phyloP scores from a whole-genome alignment of 2,329 filamentous ascomycete species.

The Arthrobotrys sinensis region DNA sequence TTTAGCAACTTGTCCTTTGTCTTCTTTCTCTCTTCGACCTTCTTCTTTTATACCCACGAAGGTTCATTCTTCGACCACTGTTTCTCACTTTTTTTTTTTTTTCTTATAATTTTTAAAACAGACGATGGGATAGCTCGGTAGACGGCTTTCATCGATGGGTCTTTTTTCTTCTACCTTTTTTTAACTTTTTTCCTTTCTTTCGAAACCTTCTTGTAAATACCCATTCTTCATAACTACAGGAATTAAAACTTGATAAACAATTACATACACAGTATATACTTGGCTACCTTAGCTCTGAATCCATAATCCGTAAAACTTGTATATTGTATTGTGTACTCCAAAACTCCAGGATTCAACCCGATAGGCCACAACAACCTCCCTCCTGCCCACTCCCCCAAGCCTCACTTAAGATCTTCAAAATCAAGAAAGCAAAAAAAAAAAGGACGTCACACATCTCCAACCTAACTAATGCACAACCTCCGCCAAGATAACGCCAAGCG shows the following conservation, averaged over 20 bases:
- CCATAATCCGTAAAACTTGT: too few relatives aligned
- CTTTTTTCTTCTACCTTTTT: neutral
- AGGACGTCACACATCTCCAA: neutral
- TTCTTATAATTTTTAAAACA: constrained; percentile 37
- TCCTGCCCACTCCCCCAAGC: neutral
- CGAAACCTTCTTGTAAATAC: constrained; percentile 34
- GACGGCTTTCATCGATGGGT: neutral
- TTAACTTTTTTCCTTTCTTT: constrained; percentile 21
- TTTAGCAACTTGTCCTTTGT: constrained; percentile 18
- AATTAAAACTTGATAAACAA: constrained; percentile 9
- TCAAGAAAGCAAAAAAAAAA: neutral
- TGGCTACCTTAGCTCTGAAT: too few relatives aligned
- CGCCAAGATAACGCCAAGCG: constrained; percentile 42
- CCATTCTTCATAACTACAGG: neutral
- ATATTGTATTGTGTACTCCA: too few relatives aligned
- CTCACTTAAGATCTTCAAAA: neutral
- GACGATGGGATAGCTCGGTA: constrained; percentile 26
- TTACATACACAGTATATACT: neutral
- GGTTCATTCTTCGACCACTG: neutral
- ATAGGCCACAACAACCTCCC: neutral
- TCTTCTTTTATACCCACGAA: constrained; percentile 17
- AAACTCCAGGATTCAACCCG: constrained; percentile 10
- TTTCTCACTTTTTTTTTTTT: constrained; percentile 12
- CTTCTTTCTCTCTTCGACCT: constrained; percentile 8
- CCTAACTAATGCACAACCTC: constrained; percentile 1